Evolutionary conservation across 2,329 filamentous ascomycete genomes (phyloP).

Genomic region (Paraphaeosphaeria sporulosa): DNA sequence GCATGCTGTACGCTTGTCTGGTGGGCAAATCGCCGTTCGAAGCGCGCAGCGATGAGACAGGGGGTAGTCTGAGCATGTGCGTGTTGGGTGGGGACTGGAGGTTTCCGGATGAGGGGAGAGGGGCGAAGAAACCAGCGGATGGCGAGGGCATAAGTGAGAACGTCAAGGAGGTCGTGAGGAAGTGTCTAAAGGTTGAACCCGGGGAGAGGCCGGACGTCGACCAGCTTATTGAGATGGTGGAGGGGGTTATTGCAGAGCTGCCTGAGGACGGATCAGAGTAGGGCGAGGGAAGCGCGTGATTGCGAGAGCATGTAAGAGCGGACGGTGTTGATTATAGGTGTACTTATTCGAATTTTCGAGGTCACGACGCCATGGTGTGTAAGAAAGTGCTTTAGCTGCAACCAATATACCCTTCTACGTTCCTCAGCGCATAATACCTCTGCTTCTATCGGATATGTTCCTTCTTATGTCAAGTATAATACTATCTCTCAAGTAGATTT

Average conservation of each 20-base stretch:
- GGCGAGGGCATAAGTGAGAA: constrained; percentile 74
- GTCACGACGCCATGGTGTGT: no score
- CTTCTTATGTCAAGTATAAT: no score
- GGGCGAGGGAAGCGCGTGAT: background rate
- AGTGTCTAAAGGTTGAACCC: constrained; percentile 86
- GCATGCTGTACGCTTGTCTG: constrained; percentile 95
- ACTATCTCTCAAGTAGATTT: no score
- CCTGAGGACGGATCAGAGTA: constrained; percentile 64
- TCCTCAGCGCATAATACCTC: background rate
- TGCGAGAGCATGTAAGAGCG: background rate
- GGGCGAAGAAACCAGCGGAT: constrained; percentile 61
- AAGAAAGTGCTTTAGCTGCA: background rate
- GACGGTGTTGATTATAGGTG: background rate
- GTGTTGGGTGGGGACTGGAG: constrained; percentile 94
- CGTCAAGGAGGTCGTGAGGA: constrained; percentile 86
- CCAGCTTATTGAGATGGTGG: constrained; percentile 81
- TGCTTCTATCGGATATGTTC: no score
- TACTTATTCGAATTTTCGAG: background rate
- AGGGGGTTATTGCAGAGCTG: constrained; percentile 72
- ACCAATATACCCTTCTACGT: constrained; percentile 3
- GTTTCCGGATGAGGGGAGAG: constrained; percentile 84
- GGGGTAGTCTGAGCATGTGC: constrained; percentile 90
- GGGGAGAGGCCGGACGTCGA: constrained; percentile 86
- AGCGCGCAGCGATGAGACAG: constrained; percentile 93
- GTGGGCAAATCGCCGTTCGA: constrained; percentile 98